Base-by-base conservation (phyloP, 2,329 filamentous ascomycete species). In the Fusarium praegraminearum region DNA sequence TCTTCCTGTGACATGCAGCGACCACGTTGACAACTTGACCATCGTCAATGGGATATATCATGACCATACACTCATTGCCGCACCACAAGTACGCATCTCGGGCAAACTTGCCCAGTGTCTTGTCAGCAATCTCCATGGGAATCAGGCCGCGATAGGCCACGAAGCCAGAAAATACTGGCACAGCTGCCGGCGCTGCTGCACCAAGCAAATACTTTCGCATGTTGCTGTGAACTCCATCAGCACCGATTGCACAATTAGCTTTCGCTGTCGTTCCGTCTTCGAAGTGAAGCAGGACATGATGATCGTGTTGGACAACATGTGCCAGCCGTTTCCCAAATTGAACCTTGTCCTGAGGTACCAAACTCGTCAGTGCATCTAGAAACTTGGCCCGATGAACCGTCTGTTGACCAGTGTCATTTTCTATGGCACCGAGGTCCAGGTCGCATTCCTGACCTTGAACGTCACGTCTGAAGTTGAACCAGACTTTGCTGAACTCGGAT, bases 171-270 rank as follows among this genome's bases (percentile, higher is more conserved):
- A 16, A 43, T 11, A 43, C 40, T 15, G 40, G 15, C 12, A 12
- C 15, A 7, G 40, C 40, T 43, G 7, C 40, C 26, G 22, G 40
- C 9, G 20, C 22, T 24, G 12, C 13, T 24, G 40, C 13, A 8
- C 40, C 40, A 16, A 43, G 40, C 7, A 43, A 20, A 12, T 43
- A n/a, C 7, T 43, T 43, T 13, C 40, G 40, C 11, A 43, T 43
- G n/a, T 43, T 43, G 26, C 40, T 43, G 13, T 43, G 40, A 22
- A 43, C 40, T 24, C 86, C 86, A 72, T 88, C 85, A 1, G 84
- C 82, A 1, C 84, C 85, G 18, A 88, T 79, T 26, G 87, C 71
- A 41, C 86, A 73, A 66, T 87, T 84, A 1, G 83, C 83, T 1
- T 75, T 72, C 0, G 78, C 77, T 4, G 73, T 78, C 0, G 79